phyloP scores from a whole-genome alignment of 805 yeast genomes.

The Lachancea fermentati region DNA sequence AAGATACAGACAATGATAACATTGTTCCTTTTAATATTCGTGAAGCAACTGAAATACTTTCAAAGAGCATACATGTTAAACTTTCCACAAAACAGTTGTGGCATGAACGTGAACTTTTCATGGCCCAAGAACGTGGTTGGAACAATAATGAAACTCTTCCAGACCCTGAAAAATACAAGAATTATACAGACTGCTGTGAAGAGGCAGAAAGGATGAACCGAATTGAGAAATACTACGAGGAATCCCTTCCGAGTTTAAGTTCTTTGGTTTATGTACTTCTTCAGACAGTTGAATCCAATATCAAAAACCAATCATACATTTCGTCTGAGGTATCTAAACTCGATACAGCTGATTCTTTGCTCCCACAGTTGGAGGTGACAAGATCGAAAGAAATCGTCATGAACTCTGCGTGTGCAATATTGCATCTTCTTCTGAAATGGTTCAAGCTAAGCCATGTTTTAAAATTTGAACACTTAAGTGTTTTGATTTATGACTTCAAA shows the following conservation, averaged over 20 bases:
- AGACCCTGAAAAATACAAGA: conserved; percentile 31
- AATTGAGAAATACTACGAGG: conserved; percentile 55
- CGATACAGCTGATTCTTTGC: conserved; percentile 9
- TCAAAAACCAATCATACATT: conserved; percentile 26
- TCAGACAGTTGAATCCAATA: conserved; percentile 54
- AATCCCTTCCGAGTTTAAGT: conserved; percentile 49
- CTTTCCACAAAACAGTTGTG: conserved; percentile 67
- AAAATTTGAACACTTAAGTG: conserved; percentile 69
- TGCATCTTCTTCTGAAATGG: conserved; percentile 62
- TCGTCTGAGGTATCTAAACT: conserved; percentile 12
- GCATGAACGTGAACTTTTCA: conserved; percentile 63
- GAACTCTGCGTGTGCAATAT: conserved; percentile 51
- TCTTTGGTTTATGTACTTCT: conserved; percentile 60
- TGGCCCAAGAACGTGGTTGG: conserved; percentile 71
- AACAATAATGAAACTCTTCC: conserved; percentile 7
- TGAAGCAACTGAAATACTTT: conserved; percentile 71
- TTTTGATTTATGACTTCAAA: conserved; percentile 69
- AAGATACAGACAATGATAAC: conserved; percentile 8
- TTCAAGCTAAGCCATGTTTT: conserved; percentile 70
- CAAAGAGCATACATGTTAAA: conserved; percentile 56
- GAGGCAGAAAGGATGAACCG: conserved; percentile 38
- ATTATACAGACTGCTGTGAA: conserved; percentile 17
- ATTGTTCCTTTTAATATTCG: conserved; percentile 64
- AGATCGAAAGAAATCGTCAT: conserved; percentile 59
- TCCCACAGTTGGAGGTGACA: conserved; percentile 43